Evolutionary conservation across 257 asterid genomes (phyloP).

Genomic region (Capsicum pubescens): DNA sequence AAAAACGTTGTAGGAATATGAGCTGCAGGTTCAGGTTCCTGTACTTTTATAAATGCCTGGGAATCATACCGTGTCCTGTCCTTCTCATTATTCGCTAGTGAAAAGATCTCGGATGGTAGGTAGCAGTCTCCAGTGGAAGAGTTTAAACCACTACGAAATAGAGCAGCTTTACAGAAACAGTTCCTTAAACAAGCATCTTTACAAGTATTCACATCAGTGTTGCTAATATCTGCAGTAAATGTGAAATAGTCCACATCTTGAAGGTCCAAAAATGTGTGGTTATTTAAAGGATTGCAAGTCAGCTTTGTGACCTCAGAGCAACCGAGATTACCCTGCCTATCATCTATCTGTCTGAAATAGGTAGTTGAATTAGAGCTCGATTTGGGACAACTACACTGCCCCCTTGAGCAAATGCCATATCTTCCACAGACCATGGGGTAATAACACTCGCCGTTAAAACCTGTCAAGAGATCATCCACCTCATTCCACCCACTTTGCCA

Average conservation of each 20-base stretch:
- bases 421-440: slow-evolving; percentile 57
- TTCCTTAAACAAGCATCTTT: slow-evolving; percentile 45
- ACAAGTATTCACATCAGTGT: slow-evolving; percentile 35
- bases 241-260: slow-evolving; percentile 42
- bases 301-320: slow-evolving; percentile 45
- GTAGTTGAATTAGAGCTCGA: slow-evolving; percentile 25
- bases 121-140: slow-evolving; percentile 44
- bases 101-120: slow-evolving; percentile 45
- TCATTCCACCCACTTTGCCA: slow-evolving; percentile 43
- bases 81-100: slow-evolving; percentile 40
- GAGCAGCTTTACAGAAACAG: slow-evolving; percentile 57
- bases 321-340: slow-evolving; percentile 46
- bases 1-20: background rate
- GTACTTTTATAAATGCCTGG: slow-evolving; percentile 36
- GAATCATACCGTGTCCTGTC: slow-evolving; percentile 32
- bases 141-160: slow-evolving; percentile 39
- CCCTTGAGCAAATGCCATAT: slow-evolving; percentile 46
- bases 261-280: slow-evolving; percentile 45
- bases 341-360: slow-evolving; percentile 38
- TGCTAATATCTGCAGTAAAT: slow-evolving; percentile 11
- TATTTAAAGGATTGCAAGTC: slow-evolving; percentile 33
- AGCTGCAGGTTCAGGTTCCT: slow-evolving; percentile 14
- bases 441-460: slow-evolving; percentile 34
- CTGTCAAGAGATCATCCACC: slow-evolving; percentile 38
- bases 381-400: slow-evolving; percentile 52